A percentile compares a stretch with the other conserved stretches of the same genome.
phyloP scores from a whole-genome alignment of 2,329 filamentous ascomycete genomes.

The Calonectria henricotiae region DNA sequence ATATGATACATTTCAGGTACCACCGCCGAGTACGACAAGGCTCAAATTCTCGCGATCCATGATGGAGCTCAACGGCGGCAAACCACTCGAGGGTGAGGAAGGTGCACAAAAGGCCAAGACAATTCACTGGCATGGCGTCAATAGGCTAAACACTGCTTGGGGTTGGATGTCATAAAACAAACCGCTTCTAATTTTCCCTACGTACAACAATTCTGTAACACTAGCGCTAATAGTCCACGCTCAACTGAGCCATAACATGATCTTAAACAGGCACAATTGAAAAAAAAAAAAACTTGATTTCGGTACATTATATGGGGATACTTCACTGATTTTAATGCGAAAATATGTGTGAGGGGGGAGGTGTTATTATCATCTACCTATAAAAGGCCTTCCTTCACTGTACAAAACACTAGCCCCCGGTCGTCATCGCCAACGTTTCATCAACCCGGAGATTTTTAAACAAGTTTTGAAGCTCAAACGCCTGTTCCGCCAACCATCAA shows the following conservation, averaged over 20 bases:
- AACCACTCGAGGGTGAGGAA: slow-evolving; percentile 40
- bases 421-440: slow-evolving; percentile 65
- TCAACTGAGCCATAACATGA: neutral
- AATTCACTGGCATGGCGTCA: slow-evolving; percentile 53
- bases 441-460: slow-evolving; percentile 62
- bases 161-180: slow-evolving; percentile 51
- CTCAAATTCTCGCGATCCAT: slow-evolving; percentile 48
- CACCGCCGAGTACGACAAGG: slow-evolving; percentile 42
- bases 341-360: slow-evolving; percentile 68
- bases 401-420: slow-evolving; percentile 62
- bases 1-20: slow-evolving; percentile 50
- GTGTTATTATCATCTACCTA: slow-evolving; percentile 69
- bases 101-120: slow-evolving; percentile 46
- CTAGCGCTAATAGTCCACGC: neutral
- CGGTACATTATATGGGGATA: too few relatives aligned
- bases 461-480: slow-evolving; percentile 70
- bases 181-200: neutral
- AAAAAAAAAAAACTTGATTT: neutral
- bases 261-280: neutral
- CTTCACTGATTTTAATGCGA: neutral
- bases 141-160: slow-evolving; percentile 53
- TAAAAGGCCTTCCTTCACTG: slow-evolving; percentile 63
- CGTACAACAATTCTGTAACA: neutral
- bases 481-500: slow-evolving; percentile 65
- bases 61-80: slow-evolving; percentile 50